Base-by-base conservation (phyloP, 305 asterid species). In the Ilex paraguariensis region DNA sequence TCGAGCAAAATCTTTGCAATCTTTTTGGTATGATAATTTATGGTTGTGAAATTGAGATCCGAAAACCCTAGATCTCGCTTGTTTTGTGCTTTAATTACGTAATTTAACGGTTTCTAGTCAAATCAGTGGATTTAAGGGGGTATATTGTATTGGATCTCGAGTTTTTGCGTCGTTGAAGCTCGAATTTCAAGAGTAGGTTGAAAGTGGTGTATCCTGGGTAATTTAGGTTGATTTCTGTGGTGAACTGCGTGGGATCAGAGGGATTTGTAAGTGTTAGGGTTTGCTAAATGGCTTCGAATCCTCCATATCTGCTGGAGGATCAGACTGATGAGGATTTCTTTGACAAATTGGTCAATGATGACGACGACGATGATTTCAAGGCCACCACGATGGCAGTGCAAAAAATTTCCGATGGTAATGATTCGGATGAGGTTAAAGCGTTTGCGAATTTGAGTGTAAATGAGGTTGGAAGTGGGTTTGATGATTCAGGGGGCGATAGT, bases 241-340 rank as follows among this genome's bases (percentile, higher is more conserved):
- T 66, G 68, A 21, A 21, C 28, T 21, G 28, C 28, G 28, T 21
- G 28, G 28, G 28, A 21, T 21, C 28, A 21, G 28, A 21, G 28
- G 28, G 28, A 21, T 21, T 21, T 21, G 28, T 21, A 21, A 21
- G 28, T 42, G 48, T 7, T 42, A 11, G 48, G 48, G 48, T 46
- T 46, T 46, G 15, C 3, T 68, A 68, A 66, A 91, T 91, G 98
- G 96, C 98, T 71, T 83, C 88, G 54, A 82, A 81, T 88, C 96
- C 96, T 91, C 98, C 91, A 80, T 88, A 84, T 59, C 57, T 62
- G 81, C 81, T 87, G 93, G 97, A 91, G 93, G 96, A 91, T 86
- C 84, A 81, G 75, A 84, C 93, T n/a, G 97, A 91, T 75, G 95
- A 86, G 73, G 95, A 84, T 73, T 91, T 91, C 72, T 91, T 91